Evolutionary conservation across 179 eudicot species (phyloP).

Genomic region (Drosera spatulata): DNA sequence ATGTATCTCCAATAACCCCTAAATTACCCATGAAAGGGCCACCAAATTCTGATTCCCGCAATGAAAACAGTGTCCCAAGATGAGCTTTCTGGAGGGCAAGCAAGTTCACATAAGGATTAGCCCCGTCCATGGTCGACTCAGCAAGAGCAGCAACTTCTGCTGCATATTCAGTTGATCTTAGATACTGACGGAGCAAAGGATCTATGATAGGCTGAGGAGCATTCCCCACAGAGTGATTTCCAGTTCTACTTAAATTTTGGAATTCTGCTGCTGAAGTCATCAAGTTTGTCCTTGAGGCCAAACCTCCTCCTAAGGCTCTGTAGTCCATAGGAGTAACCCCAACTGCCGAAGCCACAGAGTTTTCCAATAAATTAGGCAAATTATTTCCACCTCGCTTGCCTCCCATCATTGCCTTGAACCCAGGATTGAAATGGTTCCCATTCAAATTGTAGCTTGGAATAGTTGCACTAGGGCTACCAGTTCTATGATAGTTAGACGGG

Average conservation of each 20-base stretch:
- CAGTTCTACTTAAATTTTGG: constrained; percentile 23
- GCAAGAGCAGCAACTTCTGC: constrained; percentile 30
- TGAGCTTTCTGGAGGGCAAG: constrained; percentile 66
- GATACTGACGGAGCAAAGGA: constrained; percentile 29
- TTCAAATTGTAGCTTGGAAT: constrained; percentile 57
- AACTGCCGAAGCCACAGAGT: constrained; percentile 36
- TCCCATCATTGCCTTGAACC: constrained; percentile 56
- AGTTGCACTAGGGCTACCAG: constrained; percentile 46
- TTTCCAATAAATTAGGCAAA: constrained; percentile 31
- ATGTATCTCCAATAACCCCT: constrained; percentile 48
- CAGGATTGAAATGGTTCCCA: constrained; percentile 61
- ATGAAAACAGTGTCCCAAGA: constrained; percentile 42
- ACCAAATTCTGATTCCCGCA: constrained; percentile 58
- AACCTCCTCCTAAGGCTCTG: constrained; percentile 23
- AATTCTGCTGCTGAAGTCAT: constrained; percentile 32
- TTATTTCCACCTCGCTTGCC: constrained; percentile 50
- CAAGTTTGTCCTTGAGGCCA: constrained; percentile 24
- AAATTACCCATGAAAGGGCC: constrained; percentile 41
- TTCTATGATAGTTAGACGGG: constrained; percentile 37
- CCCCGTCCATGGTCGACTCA: constrained; percentile 29
- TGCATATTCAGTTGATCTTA: constrained; percentile 25
- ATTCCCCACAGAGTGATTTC: constrained; percentile 20
- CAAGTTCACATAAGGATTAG: constrained; percentile 39
- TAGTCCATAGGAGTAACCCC: constrained; percentile 33
- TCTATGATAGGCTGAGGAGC: constrained; percentile 28